Percentiles rank a stretch among this genome's conserved stretches.
phyloP scores from a whole-genome alignment of 1,284 basidiomycete genomes.

The Malassezia slooffiae region DNA sequence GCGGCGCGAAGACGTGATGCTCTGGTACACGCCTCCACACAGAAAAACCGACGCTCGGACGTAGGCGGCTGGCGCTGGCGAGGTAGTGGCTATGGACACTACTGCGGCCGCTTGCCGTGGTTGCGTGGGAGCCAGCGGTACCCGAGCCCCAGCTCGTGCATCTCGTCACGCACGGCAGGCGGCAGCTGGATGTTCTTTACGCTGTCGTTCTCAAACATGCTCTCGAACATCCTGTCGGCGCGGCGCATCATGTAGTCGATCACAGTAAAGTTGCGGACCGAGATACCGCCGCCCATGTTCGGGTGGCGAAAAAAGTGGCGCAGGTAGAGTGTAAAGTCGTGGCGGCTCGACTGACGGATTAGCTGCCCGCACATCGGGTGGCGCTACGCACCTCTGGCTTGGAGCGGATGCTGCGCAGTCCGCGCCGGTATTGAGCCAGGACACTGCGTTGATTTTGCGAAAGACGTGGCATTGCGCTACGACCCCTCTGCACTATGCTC shows the following conservation, averaged over 20 bases:
- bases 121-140: too few relatives aligned
- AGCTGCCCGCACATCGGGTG: background rate
- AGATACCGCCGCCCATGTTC: slow-evolving; percentile 32
- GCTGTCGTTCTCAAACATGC: slow-evolving; percentile 29
- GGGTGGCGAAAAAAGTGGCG: slow-evolving; percentile 44
- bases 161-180: slow-evolving; percentile 5
- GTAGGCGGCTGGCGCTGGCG: too few relatives aligned
- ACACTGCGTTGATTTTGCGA: slow-evolving; percentile 11
- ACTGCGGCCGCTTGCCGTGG: too few relatives aligned
- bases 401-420: slow-evolving; percentile 11
- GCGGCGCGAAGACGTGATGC: too few relatives aligned
- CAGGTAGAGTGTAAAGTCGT: slow-evolving; percentile 38
- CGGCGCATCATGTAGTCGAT: slow-evolving; percentile 43
- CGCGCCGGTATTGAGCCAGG: slow-evolving; percentile 11
- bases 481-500: too few relatives aligned
- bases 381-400: slow-evolving; percentile 15
- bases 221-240: slow-evolving; percentile 28
- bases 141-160: slow-evolving; percentile 7
- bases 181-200: slow-evolving; percentile 35
- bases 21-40: too few relatives aligned
- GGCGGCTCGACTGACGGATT: slow-evolving; percentile 22
- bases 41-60: too few relatives aligned
- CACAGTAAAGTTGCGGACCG: slow-evolving; percentile 34
- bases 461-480: slow-evolving; percentile 5
- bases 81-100: too few relatives aligned